phyloP scores from a whole-genome alignment of 2,329 filamentous ascomycete genomes.

The Xylariaceae sp. region DNA sequence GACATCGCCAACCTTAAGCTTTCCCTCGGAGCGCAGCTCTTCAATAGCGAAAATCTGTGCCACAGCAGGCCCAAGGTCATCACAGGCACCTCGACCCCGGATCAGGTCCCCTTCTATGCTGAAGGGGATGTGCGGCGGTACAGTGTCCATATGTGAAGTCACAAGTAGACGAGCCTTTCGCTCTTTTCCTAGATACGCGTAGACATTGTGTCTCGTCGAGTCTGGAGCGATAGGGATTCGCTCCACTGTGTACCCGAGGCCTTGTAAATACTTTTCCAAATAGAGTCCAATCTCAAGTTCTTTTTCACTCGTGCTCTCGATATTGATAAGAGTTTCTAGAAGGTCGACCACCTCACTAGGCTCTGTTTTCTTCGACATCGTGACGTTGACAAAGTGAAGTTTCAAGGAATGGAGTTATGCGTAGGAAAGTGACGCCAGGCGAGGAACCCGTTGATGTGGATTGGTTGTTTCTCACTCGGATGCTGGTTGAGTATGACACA shows the following conservation, averaged over 20 bases:
- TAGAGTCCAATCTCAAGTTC: conserved; percentile 34
- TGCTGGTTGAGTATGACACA: not conserved
- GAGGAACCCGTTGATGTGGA: not conserved
- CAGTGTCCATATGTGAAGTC: conserved; percentile 36
- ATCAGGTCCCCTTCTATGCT: conserved; percentile 35
- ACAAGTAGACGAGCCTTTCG: conserved; percentile 31
- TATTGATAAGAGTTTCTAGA: conserved; percentile 33
- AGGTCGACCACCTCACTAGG: conserved; percentile 23
- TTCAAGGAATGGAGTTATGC: not conserved
- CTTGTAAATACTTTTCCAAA: conserved; percentile 29
- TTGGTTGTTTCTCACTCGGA: not conserved
- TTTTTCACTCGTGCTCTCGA: conserved; percentile 35
- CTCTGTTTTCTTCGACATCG: conserved; percentile 17
- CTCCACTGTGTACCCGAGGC: conserved; percentile 34
- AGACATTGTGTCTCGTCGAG: conserved; percentile 35
- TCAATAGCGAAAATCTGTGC: conserved; percentile 47
- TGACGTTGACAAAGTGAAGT: not conserved
- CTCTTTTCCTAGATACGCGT: conserved; percentile 33
- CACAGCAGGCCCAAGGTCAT: conserved; percentile 38
- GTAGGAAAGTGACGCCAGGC: not conserved
- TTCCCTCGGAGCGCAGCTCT: conserved; percentile 25
- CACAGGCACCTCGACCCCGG: conserved; percentile 43
- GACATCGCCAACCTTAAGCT: conserved; percentile 25
- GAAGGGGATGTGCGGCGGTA: conserved; percentile 51
- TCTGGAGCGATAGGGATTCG: conserved; percentile 31